Conservation (phyloP, 2,329 filamentous ascomycete genomes). For the Huntiella omanensis region DNA sequence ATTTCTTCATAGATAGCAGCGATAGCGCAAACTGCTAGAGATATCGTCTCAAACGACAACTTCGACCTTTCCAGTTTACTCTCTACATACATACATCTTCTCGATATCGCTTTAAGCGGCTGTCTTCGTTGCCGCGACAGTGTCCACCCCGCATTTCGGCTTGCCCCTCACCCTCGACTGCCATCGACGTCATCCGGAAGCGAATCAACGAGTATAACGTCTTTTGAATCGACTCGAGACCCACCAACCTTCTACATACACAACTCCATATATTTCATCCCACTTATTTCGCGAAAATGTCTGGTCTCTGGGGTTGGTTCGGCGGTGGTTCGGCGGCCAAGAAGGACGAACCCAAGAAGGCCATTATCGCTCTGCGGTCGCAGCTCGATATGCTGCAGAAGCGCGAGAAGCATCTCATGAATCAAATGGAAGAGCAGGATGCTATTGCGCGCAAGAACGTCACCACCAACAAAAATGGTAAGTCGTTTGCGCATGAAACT, state of each 20-base stretch:
- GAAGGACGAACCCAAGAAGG: slow-evolving; percentile 93
- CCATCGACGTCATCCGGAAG: neutral
- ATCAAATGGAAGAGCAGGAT: slow-evolving; percentile 86
- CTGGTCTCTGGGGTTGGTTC: slow-evolving; percentile 61
- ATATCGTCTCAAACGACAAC: too few relatives aligned
- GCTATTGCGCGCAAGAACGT: slow-evolving; percentile 76
- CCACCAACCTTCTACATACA: neutral
- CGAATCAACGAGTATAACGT: neutral
- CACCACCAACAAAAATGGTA: slow-evolving; percentile 78
- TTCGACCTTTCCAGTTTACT: too few relatives aligned
- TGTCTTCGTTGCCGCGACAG: too few relatives aligned
- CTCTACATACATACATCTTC: too few relatives aligned
- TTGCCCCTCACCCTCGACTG: neutral
- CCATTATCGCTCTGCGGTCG: slow-evolving; percentile 69
- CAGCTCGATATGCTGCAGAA: slow-evolving; percentile 98
- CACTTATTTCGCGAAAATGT: slow-evolving; percentile 4
- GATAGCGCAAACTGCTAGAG: too few relatives aligned
- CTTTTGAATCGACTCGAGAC: neutral
- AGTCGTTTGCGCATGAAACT: slow-evolving; percentile 16
- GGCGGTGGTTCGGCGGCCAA: slow-evolving; percentile 66
- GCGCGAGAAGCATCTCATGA: slow-evolving; percentile 76
- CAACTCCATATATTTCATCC: neutral
- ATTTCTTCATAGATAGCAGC: too few relatives aligned
- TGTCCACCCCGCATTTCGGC: too few relatives aligned
- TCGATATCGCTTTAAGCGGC: too few relatives aligned